Conservation (phyloP, 2,329 filamentous ascomycete genomes). For the Aspergillus aculeatus region DNA sequence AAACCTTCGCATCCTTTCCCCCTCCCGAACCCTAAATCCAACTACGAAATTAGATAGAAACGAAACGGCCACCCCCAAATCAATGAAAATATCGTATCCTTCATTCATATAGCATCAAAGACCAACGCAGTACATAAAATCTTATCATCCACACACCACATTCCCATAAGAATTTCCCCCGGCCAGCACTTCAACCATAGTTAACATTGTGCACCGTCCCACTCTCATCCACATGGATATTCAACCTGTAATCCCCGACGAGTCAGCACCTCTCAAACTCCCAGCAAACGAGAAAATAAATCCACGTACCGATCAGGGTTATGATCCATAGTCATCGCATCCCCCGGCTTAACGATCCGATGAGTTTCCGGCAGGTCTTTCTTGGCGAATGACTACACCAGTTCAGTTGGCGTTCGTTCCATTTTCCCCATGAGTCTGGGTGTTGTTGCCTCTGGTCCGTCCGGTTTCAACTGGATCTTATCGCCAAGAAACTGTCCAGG, state of each 20-base stretch:
- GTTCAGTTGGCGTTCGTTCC: neutral
- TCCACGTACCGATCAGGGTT: conserved; percentile 41
- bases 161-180: too few species aligned
- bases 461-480: too few species aligned
- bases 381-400: conserved; percentile 44
- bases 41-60: neutral
- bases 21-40: neutral
- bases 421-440: neutral
- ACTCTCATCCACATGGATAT: conserved; percentile 45
- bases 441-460: too few species aligned
- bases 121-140: too few species aligned
- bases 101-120: neutral
- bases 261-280: too few species aligned
- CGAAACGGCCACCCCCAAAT: neutral
- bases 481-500: too few species aligned
- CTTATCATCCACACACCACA: too few species aligned
- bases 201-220: conserved; percentile 46
- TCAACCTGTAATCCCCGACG: conserved; percentile 34
- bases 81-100: neutral
- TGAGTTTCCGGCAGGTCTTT: conserved; percentile 46
- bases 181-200: conserved; percentile 35
- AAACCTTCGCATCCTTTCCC: neutral
- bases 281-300: neutral
- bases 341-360: conserved; percentile 43
- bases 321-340: conserved; percentile 43